These are phyloP conservation scores for Alnus glutinosa DNA, from an alignment of 306 rosid species.

Conservation along the genomic window DNA sequence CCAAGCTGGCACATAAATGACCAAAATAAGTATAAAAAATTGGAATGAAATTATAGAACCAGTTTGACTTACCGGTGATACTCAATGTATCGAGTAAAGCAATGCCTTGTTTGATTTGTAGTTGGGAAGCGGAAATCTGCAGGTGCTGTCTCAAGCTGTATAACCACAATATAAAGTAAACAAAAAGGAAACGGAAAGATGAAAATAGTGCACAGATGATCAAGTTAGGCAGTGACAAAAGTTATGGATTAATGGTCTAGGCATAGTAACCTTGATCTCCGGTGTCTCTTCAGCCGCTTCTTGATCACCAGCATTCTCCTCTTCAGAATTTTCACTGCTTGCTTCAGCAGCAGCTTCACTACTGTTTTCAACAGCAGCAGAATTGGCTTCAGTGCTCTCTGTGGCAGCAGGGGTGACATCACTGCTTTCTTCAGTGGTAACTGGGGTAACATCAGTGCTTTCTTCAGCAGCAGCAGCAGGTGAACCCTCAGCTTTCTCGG, in stretches of 20 bases:
- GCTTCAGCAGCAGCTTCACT: constrained; percentile 42
- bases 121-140: constrained; percentile 97
- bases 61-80: constrained; percentile 66
- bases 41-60: constrained; percentile 7
- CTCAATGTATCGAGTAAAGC: constrained; percentile 91
- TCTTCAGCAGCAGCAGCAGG: constrained; percentile 37
- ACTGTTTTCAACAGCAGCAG: constrained; percentile 33
- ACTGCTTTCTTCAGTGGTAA: constrained; percentile 45
- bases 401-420: constrained; percentile 46
- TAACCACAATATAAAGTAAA: constrained; percentile 28
- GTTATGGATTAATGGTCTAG: background rate
- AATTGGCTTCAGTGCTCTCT: constrained; percentile 33
- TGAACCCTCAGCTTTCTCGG: constrained; percentile 47
- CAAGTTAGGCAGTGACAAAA: background rate
- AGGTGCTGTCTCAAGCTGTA: constrained; percentile 96
- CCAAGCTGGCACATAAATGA: background rate
- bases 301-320: constrained; percentile 53
- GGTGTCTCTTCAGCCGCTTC: constrained; percentile 66
- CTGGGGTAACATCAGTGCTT: constrained; percentile 25
- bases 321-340: constrained; percentile 49
- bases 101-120: constrained; percentile 96
- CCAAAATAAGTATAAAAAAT: constrained; percentile 3
- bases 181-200: background rate
- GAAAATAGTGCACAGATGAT: background rate
- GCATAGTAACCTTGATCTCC: constrained; percentile 66